Evolutionary conservation across 2,329 filamentous ascomycete species (phyloP), one percentile per base, ranked within the genome.

Genomic region (Pseudogymnoascus sp.): DNA sequence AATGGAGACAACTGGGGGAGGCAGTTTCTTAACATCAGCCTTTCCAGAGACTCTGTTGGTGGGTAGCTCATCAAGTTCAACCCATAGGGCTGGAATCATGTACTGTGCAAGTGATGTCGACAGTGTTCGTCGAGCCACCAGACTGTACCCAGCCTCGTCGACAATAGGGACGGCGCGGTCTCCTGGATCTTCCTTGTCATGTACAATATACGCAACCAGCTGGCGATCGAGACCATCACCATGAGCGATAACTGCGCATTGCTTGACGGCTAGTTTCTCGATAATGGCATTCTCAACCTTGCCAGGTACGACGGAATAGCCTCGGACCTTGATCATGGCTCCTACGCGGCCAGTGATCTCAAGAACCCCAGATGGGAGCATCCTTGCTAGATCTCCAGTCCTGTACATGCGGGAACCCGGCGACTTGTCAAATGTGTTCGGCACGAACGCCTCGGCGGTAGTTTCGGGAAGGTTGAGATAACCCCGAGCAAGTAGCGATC

Each of bases 301-400:
- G 0, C 89, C 90, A 66, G 95, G 89, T 68, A 96, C 92, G 2
- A 97, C 80, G 6, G 92, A 82, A 72, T 96, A 92, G 0, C 92
- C 92, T 31, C 92, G 85, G 5, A 96, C 80, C 72, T 97, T 97
- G 66, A 96, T 86, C 74, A 96, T 92, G 61, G 95, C 91, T 70
- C 96, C 92, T 6, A 88, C 88, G 7, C 92, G 84, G 3, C 92
- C 92, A 3, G 94, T 79, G 69, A 96, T 96, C 64, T 93, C 89
- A 64, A 96, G 91, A 44, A 88, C 89, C 1, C 84, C 86, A 69
- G 96, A 88, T 44, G 91, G 80, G 5, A 96, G 76, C n/a, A 95
- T 78, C 10, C 92, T 81, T 2, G 96, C 92, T 0, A 96, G 78
- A 72, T 97, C 92, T 0, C 92, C 92, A 0, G 92, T 96, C 17